These are phyloP conservation scores for Paraphaeosphaeria minitans DNA, from an alignment of 2,329 filamentous ascomycete species.

Conservation along the genomic window DNA sequence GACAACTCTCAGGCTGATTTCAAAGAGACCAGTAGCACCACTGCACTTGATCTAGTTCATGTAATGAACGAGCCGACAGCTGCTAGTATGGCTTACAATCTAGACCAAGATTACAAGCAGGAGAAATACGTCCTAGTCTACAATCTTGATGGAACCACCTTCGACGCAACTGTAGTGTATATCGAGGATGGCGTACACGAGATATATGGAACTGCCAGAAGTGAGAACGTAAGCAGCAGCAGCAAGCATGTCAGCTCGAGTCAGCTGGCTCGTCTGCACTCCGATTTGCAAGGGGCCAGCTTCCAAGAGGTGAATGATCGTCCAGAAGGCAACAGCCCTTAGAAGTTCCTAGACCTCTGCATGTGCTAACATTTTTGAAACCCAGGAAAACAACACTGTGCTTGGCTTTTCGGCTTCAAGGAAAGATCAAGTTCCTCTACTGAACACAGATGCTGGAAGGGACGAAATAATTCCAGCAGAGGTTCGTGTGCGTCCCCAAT, in stretches of 20 bases:
- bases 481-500: not conserved
- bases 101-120: slow-evolving; percentile 49
- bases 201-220: not conserved
- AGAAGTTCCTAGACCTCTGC: no score
- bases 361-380: no score
- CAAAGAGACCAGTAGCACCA: slow-evolving; percentile 91
- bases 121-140: slow-evolving; percentile 49
- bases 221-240: not conserved
- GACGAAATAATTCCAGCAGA: not conserved
- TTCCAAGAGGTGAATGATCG: no score
- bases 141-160: slow-evolving; percentile 50
- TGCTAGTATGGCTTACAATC: slow-evolving; percentile 90
- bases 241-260: not conserved
- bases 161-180: slow-evolving; percentile 69
- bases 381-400: no score
- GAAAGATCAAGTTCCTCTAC: no score
- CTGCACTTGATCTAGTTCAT: slow-evolving; percentile 91
- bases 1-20: slow-evolving; percentile 72
- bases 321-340: no score
- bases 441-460: no score
- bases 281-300: no score
- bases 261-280: not conserved
- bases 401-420: no score
- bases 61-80: slow-evolving; percentile 97
- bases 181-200: slow-evolving; percentile 93